Evolutionary conservation across 1,284 basidiomycete genomes (phyloP).

Genomic region (Boletus mariae): DNA sequence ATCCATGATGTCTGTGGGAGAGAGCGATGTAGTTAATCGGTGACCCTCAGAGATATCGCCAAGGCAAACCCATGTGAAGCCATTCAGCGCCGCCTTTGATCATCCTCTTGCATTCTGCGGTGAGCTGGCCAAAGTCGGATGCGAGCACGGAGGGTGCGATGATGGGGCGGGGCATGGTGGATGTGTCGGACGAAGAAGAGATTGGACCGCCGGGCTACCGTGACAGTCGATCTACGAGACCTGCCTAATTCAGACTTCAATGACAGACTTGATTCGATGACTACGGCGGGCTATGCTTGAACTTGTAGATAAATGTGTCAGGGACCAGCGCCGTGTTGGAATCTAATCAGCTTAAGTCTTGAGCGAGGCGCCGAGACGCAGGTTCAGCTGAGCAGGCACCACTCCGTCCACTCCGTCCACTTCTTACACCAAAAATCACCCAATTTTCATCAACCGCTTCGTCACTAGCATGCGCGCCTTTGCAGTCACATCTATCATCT

Average conservation of each 20-base stretch:
- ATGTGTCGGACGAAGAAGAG: constrained; percentile 6
- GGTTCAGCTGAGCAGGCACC: not conserved
- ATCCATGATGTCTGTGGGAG: constrained; percentile 85
- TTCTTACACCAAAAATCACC: not conserved
- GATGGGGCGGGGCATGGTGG: constrained; percentile 76
- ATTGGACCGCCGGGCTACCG: not conserved
- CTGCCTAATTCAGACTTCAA: constrained; percentile 21
- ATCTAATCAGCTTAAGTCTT: not conserved
- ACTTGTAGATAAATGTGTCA: too few relatives aligned
- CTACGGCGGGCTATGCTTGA: not conserved
- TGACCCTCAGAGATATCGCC: not conserved
- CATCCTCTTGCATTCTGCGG: constrained; percentile 90
- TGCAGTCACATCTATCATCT: not conserved
- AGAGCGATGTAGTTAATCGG: constrained; percentile 3
- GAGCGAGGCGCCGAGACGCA: not conserved
- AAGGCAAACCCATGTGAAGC: constrained; percentile 87
- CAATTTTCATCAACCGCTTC: not conserved
- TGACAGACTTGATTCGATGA: too few relatives aligned
- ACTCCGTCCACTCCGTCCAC: not conserved
- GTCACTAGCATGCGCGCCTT: constrained; percentile 8
- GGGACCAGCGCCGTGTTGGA: not conserved
- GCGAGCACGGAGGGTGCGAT: constrained; percentile 90
- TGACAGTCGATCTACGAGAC: constrained; percentile 23
- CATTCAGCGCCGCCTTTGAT: constrained; percentile 90
- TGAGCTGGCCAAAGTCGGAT: constrained; percentile 92